Conservation (phyloP, 169 alveolate species). For the Cyclospora cayetanensis region DNA sequence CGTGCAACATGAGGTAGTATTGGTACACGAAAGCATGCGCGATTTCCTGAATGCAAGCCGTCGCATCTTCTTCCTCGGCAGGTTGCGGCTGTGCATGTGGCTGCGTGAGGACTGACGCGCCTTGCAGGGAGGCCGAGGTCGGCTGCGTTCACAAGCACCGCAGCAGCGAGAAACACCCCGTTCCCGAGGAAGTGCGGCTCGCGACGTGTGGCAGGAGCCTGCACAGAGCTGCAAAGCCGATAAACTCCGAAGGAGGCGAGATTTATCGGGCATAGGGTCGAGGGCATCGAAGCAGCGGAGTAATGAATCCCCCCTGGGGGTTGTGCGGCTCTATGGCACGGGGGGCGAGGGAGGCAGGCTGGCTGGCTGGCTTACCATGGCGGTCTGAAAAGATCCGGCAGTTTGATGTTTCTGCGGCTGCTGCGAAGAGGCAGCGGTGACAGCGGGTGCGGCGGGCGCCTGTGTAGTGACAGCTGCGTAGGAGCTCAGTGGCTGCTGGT, state of each 20-base stretch:
- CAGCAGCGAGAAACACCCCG: too few species aligned
- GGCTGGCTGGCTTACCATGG: conserved; percentile 12
- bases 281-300: too few species aligned
- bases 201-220: too few species aligned
- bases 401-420: conserved; percentile 47
- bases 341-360: background rate
- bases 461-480: conserved; percentile 6
- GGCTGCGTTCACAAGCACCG: too few species aligned
- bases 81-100: conserved; percentile 19
- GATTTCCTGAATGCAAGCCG: conserved; percentile 48
- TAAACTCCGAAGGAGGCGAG: too few species aligned
- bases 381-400: background rate
- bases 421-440: background rate
- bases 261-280: too few species aligned
- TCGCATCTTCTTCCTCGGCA: conserved; percentile 6
- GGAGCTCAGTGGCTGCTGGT: conserved; percentile 28
- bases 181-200: too few species aligned
- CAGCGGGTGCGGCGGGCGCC: background rate
- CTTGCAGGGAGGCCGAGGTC: conserved; percentile 17
- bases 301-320: too few species aligned
- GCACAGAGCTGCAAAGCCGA: too few species aligned
- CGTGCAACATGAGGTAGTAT: conserved; percentile 72
- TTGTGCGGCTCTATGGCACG: too few species aligned
- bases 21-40: conserved; percentile 75
- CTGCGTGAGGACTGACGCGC: conserved; percentile 7